Conservation (phyloP, 2,329 filamentous ascomycete genomes). For the Epichloe festucae region DNA sequence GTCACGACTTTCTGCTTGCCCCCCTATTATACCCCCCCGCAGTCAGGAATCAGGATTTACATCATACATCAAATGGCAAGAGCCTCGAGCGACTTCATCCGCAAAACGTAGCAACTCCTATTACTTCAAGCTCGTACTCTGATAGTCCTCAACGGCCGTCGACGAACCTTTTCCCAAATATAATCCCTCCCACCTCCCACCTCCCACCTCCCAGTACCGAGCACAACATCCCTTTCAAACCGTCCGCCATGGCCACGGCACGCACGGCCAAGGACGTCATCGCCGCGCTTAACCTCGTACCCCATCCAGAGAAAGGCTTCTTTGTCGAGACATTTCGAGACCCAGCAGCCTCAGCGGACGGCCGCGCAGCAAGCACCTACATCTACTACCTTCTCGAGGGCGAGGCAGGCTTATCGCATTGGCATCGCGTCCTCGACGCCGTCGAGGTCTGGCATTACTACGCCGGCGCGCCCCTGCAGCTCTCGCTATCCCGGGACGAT, state of each 20-base stretch:
- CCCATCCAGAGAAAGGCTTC: slow-evolving; percentile 36
- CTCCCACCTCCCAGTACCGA: not conserved
- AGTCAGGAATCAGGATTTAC: no score
- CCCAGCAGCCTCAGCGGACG: slow-evolving; percentile 9
- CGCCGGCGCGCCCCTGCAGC: slow-evolving; percentile 34
- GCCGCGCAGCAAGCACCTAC: slow-evolving; percentile 31
- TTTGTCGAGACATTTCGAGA: slow-evolving; percentile 35
- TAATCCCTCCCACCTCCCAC: no score
- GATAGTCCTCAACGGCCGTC: not conserved
- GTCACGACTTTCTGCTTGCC: no score
- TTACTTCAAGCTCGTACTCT: no score
- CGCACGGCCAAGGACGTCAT: slow-evolving; percentile 30
- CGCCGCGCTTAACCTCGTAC: slow-evolving; percentile 25
- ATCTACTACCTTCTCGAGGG: slow-evolving; percentile 42
- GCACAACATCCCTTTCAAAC: not conserved
- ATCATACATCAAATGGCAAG: not conserved
- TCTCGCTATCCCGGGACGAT: slow-evolving; percentile 31
- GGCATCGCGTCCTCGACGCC: slow-evolving; percentile 35
- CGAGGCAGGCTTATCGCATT: slow-evolving; percentile 27
- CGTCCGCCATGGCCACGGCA: not conserved
- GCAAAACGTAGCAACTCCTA: no score
- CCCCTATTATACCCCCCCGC: no score
- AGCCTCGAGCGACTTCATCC: not conserved
- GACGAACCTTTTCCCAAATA: not conserved
- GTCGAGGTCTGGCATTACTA: slow-evolving; percentile 42